phyloP scores from a whole-genome alignment of 2,329 filamentous ascomycete genomes.

The Coleophoma crateriformis region DNA sequence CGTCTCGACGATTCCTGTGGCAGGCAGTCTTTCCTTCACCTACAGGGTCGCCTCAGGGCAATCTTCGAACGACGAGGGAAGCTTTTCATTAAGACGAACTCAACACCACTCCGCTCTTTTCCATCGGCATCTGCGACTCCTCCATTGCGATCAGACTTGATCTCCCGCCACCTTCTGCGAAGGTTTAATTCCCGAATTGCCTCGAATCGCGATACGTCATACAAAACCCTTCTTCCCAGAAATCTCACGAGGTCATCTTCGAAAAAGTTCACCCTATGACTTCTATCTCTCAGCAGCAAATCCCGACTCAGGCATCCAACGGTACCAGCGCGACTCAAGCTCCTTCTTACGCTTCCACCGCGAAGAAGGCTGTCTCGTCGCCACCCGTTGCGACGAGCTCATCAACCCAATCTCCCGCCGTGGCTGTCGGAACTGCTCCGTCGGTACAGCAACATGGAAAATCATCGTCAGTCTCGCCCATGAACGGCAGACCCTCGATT shows the following conservation, averaged over 20 bases:
- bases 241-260: slow-evolving; percentile 18
- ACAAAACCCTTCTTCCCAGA: slow-evolving; percentile 9
- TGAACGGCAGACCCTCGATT: slow-evolving; percentile 78
- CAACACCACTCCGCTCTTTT: slow-evolving; percentile 10
- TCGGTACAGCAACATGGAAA: slow-evolving; percentile 55
- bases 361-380: slow-evolving; percentile 57
- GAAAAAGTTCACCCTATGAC: slow-evolving; percentile 26
- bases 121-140: slow-evolving; percentile 5
- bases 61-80: slow-evolving; percentile 12
- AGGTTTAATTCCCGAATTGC: slow-evolving; percentile 11
- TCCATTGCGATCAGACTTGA: slow-evolving; percentile 17
- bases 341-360: slow-evolving; percentile 63
- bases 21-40: slow-evolving; percentile 12
- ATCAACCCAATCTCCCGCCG: slow-evolving; percentile 43
- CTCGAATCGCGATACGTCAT: slow-evolving; percentile 24
- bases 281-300: slow-evolving; percentile 27
- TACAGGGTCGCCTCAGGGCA: slow-evolving; percentile 1
- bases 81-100: slow-evolving; percentile 28
- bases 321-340: slow-evolving; percentile 46
- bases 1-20: not conserved
- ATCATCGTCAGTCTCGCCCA: slow-evolving; percentile 64
- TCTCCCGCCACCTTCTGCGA: slow-evolving; percentile 20
- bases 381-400: slow-evolving; percentile 56
- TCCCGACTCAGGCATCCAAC: slow-evolving; percentile 45
- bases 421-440: slow-evolving; percentile 50